Conservation (phyloP, 2,329 filamentous ascomycete genomes). For the Fusarium incarnatum region DNA sequence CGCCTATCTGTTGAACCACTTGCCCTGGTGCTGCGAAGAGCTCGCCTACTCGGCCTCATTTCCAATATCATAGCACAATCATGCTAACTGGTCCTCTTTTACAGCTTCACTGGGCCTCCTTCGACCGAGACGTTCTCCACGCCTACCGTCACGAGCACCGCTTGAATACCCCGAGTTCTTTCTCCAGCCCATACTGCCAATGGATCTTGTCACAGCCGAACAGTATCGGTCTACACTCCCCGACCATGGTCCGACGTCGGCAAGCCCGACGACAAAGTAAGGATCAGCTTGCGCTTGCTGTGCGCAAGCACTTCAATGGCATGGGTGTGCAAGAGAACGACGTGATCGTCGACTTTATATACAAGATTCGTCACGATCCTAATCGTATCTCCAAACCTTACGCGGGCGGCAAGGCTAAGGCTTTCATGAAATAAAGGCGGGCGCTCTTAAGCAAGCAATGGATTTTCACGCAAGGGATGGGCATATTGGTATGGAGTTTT, state of each 20-base stretch:
- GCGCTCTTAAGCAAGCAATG: constrained; percentile 1
- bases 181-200: constrained; percentile 71
- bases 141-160: constrained; percentile 80
- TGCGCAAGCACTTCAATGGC: constrained; percentile 86
- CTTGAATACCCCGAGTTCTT: constrained; percentile 77
- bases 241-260: constrained; percentile 77
- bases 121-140: constrained; percentile 76
- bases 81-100: constrained; percentile 27
- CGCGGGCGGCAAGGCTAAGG: constrained; percentile 8
- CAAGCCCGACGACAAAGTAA: constrained; percentile 75
- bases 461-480: constrained; percentile 19
- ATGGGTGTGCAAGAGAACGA: constrained; percentile 84
- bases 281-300: constrained; percentile 76
- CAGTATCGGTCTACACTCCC: constrained; percentile 77
- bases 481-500: constrained; percentile 37
- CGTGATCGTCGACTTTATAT: constrained; percentile 82
- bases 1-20: background rate
- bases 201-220: constrained; percentile 70
- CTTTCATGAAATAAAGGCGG: constrained; percentile 26
- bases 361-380: constrained; percentile 66
- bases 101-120: constrained; percentile 74
- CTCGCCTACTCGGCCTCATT: background rate
- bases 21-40: background rate
- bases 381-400: constrained; percentile 46
- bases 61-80: background rate